Evolutionary conservation across 2,329 filamentous ascomycete genomes (phyloP).

Genomic region (Blastomyces parvus): DNA sequence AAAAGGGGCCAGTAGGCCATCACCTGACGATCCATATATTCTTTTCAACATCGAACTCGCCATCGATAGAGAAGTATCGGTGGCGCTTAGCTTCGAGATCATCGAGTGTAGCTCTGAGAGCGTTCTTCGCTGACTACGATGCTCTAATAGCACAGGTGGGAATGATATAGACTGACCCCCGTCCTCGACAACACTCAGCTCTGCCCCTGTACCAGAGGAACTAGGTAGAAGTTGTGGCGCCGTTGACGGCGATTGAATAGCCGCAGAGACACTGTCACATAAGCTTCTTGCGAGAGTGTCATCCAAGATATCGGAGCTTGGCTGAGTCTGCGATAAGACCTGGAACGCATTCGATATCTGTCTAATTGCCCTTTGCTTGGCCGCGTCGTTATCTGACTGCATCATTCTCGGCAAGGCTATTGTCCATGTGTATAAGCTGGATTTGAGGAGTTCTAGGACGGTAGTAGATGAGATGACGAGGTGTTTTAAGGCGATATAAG

Average conservation of each 20-base stretch:
- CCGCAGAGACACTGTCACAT: constrained; percentile 58
- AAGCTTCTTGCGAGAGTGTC: constrained; percentile 59
- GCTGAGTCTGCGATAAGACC: constrained; percentile 53
- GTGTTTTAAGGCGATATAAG: constrained; percentile 43
- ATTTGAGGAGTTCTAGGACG: constrained; percentile 55
- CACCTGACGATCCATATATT: constrained; percentile 48
- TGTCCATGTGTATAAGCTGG: constrained; percentile 70
- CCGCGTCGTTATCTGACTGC: constrained; percentile 71
- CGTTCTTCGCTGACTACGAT: constrained; percentile 58
- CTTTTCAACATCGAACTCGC: constrained; percentile 57
- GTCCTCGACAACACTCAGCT: constrained; percentile 22
- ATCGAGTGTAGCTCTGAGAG: constrained; percentile 52
- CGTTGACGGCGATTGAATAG: constrained; percentile 32
- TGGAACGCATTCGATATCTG: constrained; percentile 68
- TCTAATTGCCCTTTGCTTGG: constrained; percentile 60
- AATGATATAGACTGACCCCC: constrained; percentile 37
- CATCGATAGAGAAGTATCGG: constrained; percentile 41
- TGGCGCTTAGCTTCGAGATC: constrained; percentile 46
- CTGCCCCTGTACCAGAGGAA: constrained; percentile 18
- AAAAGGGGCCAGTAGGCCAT: constrained; percentile 58
- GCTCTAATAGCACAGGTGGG: constrained; percentile 51
- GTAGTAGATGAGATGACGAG: constrained; percentile 54
- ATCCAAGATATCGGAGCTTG: constrained; percentile 57
- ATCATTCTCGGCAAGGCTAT: constrained; percentile 70
- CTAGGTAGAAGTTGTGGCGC: constrained; percentile 23